Evolutionary conservation across 2,329 filamentous ascomycete species (phyloP).

Genomic region (Fusarium siculi): DNA sequence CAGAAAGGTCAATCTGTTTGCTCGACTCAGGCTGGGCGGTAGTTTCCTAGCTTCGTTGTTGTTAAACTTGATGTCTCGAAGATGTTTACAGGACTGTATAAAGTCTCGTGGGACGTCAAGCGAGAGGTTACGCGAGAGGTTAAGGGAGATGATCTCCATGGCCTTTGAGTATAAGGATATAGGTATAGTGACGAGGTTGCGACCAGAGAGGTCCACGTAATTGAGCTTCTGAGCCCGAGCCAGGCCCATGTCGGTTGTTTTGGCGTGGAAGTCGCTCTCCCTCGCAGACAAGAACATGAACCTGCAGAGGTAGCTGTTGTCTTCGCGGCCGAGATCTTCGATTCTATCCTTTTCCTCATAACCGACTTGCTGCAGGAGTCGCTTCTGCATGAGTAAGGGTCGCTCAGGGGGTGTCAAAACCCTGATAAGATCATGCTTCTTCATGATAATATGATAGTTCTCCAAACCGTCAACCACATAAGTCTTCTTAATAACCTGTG

Average conservation of each 20-base stretch:
- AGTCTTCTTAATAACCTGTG: constrained; percentile 93
- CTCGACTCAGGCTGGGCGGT: constrained; percentile 84
- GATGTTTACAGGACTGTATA: constrained; percentile 88
- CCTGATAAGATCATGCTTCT: constrained; percentile 88
- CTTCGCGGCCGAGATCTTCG: constrained; percentile 93
- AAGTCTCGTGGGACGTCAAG: constrained; percentile 96
- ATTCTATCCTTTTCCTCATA: constrained; percentile 88
- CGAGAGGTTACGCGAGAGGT: constrained; percentile 91
- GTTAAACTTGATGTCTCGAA: constrained; percentile 95
- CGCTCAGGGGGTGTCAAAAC: constrained; percentile 82
- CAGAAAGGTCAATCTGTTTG: constrained; percentile 83
- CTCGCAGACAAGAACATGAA: constrained; percentile 94
- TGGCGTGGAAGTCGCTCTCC: constrained; percentile 80
- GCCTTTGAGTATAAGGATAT: constrained; percentile 94
- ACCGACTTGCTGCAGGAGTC: constrained; percentile 88
- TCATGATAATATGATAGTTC: constrained; percentile 95
- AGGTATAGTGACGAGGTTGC: constrained; percentile 93
- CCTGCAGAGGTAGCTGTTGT: constrained; percentile 95
- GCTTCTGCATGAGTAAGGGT: constrained; percentile 91
- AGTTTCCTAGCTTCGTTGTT: constrained; percentile 92
- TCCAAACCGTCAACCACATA: constrained; percentile 89
- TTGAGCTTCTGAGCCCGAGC: constrained; percentile 89
- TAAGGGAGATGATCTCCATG: constrained; percentile 91
- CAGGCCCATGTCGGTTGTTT: constrained; percentile 79
- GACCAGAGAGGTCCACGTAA: constrained; percentile 90